Conservation (phyloP, 1,284 basidiomycete genomes). For the Puccinia hordei region DNA sequence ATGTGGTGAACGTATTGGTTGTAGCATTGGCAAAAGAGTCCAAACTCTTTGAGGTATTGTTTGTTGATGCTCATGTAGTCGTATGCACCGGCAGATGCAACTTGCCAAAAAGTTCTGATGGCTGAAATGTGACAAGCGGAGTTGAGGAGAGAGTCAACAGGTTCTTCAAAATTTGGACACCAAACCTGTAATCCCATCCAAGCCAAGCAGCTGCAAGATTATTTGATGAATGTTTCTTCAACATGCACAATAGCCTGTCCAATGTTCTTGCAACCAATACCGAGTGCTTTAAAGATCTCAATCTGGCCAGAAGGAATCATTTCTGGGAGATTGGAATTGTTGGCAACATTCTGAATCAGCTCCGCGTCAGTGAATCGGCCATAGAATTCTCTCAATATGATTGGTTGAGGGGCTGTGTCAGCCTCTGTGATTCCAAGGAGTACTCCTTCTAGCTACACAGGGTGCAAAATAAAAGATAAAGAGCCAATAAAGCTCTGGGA, state of each 20-base stretch:
- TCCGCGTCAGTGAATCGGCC: neutral
- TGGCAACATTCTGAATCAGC: neutral
- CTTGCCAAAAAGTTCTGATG: constrained; percentile 4
- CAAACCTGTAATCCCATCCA: neutral
- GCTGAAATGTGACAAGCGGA: constrained; percentile 11
- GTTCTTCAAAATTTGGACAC: neutral
- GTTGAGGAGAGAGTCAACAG: constrained; percentile 6
- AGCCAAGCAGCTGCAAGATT: neutral
- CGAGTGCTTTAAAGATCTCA: neutral
- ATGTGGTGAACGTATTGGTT: constrained; percentile 9
- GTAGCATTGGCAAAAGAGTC: neutral
- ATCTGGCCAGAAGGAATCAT: neutral
- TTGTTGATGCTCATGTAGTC: neutral
- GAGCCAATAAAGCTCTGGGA: no score
- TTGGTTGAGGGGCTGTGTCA: neutral
- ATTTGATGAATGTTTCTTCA: neutral
- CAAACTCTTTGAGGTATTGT: neutral
- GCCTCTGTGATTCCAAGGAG: no score
- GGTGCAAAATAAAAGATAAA: no score
- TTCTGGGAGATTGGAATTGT: neutral
- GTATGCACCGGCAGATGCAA: neutral
- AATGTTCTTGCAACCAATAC: neutral
- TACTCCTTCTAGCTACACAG: no score
- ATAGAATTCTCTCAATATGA: neutral
- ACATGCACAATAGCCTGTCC: neutral